Evolutionary conservation across 306 rosid genomes (phyloP).

Genomic region (Trifolium subterraneum): DNA sequence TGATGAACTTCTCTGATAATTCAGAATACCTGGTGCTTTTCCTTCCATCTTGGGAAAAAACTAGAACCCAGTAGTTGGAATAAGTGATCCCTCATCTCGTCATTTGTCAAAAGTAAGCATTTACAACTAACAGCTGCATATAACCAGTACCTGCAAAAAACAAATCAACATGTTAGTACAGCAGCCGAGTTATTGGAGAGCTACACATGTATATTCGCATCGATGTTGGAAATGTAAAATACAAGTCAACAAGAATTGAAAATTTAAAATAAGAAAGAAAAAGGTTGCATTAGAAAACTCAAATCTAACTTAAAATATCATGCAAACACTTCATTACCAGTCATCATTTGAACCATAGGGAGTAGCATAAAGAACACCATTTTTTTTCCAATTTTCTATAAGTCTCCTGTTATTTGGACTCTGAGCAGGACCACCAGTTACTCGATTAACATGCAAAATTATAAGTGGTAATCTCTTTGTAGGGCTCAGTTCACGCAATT

Average conservation of each 20-base stretch:
- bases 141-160: conserved; percentile 82
- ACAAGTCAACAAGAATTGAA: conserved; percentile 32
- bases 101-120: conserved; percentile 85
- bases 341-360: conserved; percentile 93
- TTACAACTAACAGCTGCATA: conserved; percentile 87
- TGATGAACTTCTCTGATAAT: conserved; percentile 28
- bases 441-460: conserved; percentile 80
- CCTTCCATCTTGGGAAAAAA: conserved; percentile 97
- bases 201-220: conserved; percentile 4
- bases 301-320: conserved; percentile 32
- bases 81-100: conserved; percentile 97
- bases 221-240: conserved; percentile 18
- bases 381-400: conserved; percentile 71
- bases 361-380: conserved; percentile 78
- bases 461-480: conserved; percentile 82
- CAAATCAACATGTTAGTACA: conserved; percentile 22
- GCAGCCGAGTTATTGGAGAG: conserved; percentile 15
- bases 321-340: conserved; percentile 58
- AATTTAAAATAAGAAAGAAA: conserved; percentile 1
- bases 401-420: conserved; percentile 66
- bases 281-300: conserved; percentile 31
- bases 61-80: conserved; percentile 88
- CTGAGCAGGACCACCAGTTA: conserved; percentile 73
- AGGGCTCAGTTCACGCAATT: conserved; percentile 71
- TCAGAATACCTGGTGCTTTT: conserved; percentile 87